Conservation (phyloP, 495 filamentous ascomycete species). For the Beverwykella pulmonaria region DNA sequence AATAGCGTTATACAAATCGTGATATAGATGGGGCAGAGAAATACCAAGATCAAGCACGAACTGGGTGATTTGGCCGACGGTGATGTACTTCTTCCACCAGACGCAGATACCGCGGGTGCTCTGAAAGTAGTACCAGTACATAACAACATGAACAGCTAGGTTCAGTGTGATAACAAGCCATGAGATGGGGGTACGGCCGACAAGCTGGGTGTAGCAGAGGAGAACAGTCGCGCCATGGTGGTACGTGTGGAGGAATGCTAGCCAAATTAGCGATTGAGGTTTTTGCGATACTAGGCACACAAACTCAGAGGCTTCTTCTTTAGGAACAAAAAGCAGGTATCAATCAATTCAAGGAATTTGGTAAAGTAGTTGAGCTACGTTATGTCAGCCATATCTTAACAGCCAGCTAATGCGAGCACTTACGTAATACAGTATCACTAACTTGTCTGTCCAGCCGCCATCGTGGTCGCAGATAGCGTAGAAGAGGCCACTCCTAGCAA, state of each 20-base stretch:
- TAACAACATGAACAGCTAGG: constrained; percentile 76
- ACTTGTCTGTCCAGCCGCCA: constrained; percentile 77
- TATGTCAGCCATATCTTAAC: constrained; percentile 47
- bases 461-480: constrained; percentile 68
- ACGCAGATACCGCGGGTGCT: constrained; percentile 76
- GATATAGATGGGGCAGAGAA: constrained; percentile 39
- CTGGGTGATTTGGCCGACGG: constrained; percentile 79
- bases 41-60: constrained; percentile 79
- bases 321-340: constrained; percentile 79
- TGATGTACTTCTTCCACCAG: constrained; percentile 93
- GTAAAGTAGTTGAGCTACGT: constrained; percentile 80
- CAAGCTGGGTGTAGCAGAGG: constrained; percentile 82
- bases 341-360: constrained; percentile 79
- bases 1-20: background rate
- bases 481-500: constrained; percentile 70
- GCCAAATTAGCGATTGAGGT: background rate
- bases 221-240: constrained; percentile 83
- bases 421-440: constrained; percentile 81
- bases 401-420: constrained; percentile 37
- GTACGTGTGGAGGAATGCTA: constrained; percentile 85
- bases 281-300: constrained; percentile 21
- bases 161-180: constrained; percentile 81
- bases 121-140: constrained; percentile 79
- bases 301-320: constrained; percentile 86
- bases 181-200: constrained; percentile 74